Evolutionary conservation across 371 early-diverging fungal genomes (phyloP).

Genomic region (Mycotypha africana): DNA sequence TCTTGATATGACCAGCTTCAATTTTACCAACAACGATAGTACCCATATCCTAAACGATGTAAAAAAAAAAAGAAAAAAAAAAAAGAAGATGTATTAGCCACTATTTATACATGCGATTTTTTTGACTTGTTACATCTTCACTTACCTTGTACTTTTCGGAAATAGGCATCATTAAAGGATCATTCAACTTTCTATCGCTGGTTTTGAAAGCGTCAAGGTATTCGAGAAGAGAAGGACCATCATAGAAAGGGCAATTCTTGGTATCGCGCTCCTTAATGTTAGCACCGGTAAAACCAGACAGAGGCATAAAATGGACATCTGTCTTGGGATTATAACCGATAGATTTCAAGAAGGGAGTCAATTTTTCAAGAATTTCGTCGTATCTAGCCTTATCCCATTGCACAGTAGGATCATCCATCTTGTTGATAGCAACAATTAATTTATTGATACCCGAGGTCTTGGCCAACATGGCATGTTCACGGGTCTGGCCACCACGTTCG

Average conservation of each 20-base stretch:
- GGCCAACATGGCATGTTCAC: conserved; percentile 97
- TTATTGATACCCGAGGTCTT: conserved; percentile 95
- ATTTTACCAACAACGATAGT: conserved; percentile 93
- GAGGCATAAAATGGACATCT: conserved; percentile 86
- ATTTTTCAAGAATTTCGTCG: conserved; percentile 81
- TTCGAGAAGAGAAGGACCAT: conserved; percentile 91
- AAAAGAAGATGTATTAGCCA: too few relatives aligned
- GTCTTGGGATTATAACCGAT: conserved; percentile 88
- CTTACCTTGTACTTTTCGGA: conserved; percentile 85
- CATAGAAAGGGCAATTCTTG: conserved; percentile 73
- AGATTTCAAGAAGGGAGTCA: conserved; percentile 88
- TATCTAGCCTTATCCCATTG: conserved; percentile 88
- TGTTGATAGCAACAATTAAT: conserved; percentile 92
- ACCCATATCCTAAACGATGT: conserved; percentile 80
- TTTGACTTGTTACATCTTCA: too few relatives aligned
- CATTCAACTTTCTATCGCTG: conserved; percentile 77
- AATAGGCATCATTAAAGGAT: conserved; percentile 91
- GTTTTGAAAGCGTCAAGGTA: conserved; percentile 78
- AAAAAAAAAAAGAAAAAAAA: neutral
- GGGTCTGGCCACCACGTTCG: conserved; percentile 99
- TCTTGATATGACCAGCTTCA: conserved; percentile 87
- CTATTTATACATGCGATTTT: too few relatives aligned
- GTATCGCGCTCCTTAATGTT: conserved; percentile 83
- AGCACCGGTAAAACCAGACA: conserved; percentile 95
- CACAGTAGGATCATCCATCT: conserved; percentile 99